Evolutionary conservation across 148 eudicot species (phyloP).

Genomic region (Rheum nobile): DNA sequence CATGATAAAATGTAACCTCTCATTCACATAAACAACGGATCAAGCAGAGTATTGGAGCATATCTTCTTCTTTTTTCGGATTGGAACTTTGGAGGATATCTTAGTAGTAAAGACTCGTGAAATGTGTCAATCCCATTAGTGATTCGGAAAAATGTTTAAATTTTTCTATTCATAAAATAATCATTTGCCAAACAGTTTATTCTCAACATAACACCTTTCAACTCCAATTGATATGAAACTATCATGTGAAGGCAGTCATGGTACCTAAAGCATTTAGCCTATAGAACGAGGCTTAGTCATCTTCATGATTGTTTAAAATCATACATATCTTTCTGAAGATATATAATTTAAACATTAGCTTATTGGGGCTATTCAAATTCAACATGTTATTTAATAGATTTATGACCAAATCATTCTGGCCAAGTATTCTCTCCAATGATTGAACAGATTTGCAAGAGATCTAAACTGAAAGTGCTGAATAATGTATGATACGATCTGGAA

Average conservation of each 20-base stretch:
- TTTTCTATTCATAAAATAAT: neutral
- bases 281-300: neutral
- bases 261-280: neutral
- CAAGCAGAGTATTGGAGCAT: neutral
- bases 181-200: neutral
- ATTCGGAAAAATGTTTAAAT: neutral
- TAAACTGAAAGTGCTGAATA: neutral
- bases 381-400: neutral
- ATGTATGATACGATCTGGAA: neutral
- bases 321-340: neutral
- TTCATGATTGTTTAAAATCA: neutral
- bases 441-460: conserved; percentile 6
- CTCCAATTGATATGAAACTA: neutral
- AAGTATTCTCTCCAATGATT: neutral
- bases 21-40: neutral
- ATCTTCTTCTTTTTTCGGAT: neutral
- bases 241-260: neutral
- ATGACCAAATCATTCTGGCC: neutral
- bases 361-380: neutral
- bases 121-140: neutral
- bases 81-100: neutral
- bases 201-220: neutral
- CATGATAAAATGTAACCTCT: neutral
- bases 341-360: neutral
- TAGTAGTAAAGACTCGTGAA: neutral